Evolutionary conservation across 2,329 filamentous ascomycete genomes (phyloP), one percentile per base, ranked within the genome.

Genomic region (Eutypa lata): DNA sequence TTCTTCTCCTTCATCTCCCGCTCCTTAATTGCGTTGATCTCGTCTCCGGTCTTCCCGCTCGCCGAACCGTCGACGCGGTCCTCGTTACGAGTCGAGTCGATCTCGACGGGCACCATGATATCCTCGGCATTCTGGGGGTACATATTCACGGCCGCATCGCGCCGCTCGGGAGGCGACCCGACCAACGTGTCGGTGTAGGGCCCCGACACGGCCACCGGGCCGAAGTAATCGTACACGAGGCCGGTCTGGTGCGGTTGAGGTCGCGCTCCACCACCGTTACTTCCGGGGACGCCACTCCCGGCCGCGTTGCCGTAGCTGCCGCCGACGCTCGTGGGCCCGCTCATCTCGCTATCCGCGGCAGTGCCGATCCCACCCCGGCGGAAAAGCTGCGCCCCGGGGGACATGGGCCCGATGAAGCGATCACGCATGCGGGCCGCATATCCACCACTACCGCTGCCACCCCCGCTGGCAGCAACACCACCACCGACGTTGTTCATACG

Each of bases 51-150:
- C n/a, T n/a, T n/a, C n/a, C n/a, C 22, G 42, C 21, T 13, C 13
- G 5, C 42, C 1, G 19, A 13, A 11, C 14, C 42, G 4, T 21
- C 42, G 21, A 24, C n/a, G 16, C 21, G 28, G 14, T 48, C n/a
- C n/a, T n/a, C n/a, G n/a, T n/a, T n/a, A n/a, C n/a, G n/a, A n/a
- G n/a, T 57, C 45, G 75, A 74, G 54, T 76, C 79, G 13, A 85
- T 79, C 70, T 85, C 82, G 3, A 84, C 79, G 3, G 81, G 75
- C 19, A 69, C 70, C 1, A 72, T 65, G 40, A 82, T 80, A 58
- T 82, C 78, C 10, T 70, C 72, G 3, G 80, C 79, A 14, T 67
- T 69, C 13, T 79, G 68, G 7, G 81, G 78, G 44, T 65, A 64
- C 21, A 71, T 50, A 2, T 76, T 74, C 21, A 79, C 76, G 1